phyloP scores from a whole-genome alignment of 1,284 basidiomycete genomes.

The Trichosporon coremiiforme region DNA sequence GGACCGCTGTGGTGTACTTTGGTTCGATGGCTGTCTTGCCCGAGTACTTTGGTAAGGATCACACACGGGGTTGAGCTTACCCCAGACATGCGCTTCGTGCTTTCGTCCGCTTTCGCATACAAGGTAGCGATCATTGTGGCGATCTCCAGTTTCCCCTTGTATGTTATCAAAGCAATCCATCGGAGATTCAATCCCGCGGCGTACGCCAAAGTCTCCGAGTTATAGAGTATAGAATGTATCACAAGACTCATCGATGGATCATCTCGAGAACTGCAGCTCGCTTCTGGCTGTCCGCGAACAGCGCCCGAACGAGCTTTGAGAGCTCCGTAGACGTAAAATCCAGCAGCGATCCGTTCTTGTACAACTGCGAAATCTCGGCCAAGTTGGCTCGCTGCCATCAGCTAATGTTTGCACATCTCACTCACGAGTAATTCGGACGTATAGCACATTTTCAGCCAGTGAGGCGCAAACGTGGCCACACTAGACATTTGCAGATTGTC shows the following conservation, averaged over 20 bases:
- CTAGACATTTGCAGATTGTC: conserved; percentile 33
- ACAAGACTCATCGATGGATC: conserved; percentile 25
- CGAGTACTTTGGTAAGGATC: conserved; percentile 87
- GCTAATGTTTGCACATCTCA: conserved; percentile 24
- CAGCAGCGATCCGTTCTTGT: conserved; percentile 84
- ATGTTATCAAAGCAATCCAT: conserved; percentile 83
- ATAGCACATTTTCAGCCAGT: conserved; percentile 95
- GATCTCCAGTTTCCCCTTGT: conserved; percentile 87
- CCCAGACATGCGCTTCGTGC: conserved; percentile 86
- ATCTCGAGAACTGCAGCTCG: conserved; percentile 58
- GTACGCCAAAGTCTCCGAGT: conserved; percentile 75
- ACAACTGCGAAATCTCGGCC: conserved; percentile 88
- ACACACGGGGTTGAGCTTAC: conserved; percentile 12
- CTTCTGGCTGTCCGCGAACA: conserved; percentile 88
- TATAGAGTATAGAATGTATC: conserved; percentile 29
- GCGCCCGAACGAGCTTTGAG: conserved; percentile 73
- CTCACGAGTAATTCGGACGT: conserved; percentile 82
- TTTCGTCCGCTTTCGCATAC: conserved; percentile 86
- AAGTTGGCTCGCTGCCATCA: conserved; percentile 66
- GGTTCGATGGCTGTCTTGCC: conserved; percentile 91
- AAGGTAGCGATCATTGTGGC: conserved; percentile 94
- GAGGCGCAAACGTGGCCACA: conserved; percentile 67
- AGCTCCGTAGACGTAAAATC: conserved; percentile 88
- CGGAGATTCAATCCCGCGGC: conserved; percentile 87
- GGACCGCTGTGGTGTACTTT: conserved; percentile 84